These are phyloP conservation scores for Besnoitia besnoiti DNA, from an alignment of 169 alveolate genomes.

Conservation along the genomic window DNA sequence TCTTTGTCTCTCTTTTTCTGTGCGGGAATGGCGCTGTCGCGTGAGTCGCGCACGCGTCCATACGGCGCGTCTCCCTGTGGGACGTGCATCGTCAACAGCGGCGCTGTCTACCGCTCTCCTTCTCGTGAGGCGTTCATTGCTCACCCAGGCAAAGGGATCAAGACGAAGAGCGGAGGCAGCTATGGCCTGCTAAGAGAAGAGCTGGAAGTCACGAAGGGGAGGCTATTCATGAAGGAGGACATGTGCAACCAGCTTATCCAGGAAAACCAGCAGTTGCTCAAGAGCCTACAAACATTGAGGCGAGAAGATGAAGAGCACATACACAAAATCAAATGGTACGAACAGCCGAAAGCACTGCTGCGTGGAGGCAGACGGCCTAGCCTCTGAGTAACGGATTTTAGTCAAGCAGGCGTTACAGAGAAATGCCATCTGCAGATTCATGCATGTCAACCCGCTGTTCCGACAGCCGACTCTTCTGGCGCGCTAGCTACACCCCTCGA, in stretches of 20 bases:
- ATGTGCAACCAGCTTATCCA: conserved; percentile 13
- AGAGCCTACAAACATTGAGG: not conserved
- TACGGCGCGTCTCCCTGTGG: not conserved
- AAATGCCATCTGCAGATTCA: too few species aligned
- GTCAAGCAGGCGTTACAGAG: too few species aligned
- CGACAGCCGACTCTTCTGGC: too few species aligned
- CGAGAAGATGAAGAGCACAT: not conserved
- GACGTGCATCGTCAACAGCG: not conserved
- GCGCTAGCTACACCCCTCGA: too few species aligned
- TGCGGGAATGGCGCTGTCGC: not conserved
- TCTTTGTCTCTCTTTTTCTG: too few species aligned
- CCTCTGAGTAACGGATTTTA: too few species aligned
- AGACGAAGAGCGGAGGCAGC: conserved; percentile 15
- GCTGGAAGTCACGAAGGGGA: not conserved
- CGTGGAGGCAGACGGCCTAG: too few species aligned
- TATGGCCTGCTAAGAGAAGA: not conserved
- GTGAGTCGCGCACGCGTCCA: not conserved
- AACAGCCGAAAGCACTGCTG: too few species aligned
- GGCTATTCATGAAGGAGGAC: not conserved
- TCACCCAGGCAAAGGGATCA: not conserved
- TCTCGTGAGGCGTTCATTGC: not conserved
- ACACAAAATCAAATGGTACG: conserved; percentile 14
- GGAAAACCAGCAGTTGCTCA: conserved; percentile 15
- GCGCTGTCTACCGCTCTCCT: not conserved
- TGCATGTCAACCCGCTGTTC: too few species aligned